Percentiles rank a stretch among this genome's conserved stretches.
phyloP scores from a whole-genome alignment of 2,329 filamentous ascomycete genomes.

The Sordariomycetes sp. region DNA sequence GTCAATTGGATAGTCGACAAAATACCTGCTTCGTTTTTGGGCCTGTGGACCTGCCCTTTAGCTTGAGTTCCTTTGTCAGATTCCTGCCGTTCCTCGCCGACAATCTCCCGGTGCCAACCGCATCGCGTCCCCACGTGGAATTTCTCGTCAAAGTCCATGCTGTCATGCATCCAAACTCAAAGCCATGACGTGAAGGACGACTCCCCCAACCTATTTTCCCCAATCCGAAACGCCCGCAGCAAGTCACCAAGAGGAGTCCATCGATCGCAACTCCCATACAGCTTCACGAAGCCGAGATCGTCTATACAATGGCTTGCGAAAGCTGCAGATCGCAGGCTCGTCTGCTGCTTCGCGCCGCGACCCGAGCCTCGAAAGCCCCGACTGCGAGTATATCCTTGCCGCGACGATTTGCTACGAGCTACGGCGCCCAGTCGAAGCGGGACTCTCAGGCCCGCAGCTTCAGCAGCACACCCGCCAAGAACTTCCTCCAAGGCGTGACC shows the following conservation, averaged over 20 bases:
- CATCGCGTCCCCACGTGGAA: conserved; percentile 1
- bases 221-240: neutral
- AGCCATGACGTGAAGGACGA: conserved; percentile 21
- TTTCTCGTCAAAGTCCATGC: conserved; percentile 14
- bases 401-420: conserved; percentile 1
- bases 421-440: conserved; percentile 1
- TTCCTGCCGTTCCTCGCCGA: conserved; percentile 7
- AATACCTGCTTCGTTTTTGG: neutral
- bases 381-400: conserved; percentile 10
- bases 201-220: too few relatives aligned
- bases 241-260: neutral
- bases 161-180: conserved; percentile 13
- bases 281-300: conserved; percentile 3
- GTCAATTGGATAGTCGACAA: neutral
- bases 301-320: conserved; percentile 36
- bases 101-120: conserved; percentile 14
- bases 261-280: neutral
- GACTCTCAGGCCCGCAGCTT: conserved; percentile 20
- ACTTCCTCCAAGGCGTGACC: conserved; percentile 22
- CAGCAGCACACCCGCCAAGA: conserved; percentile 21
- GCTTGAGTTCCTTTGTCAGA: neutral
- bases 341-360: conserved; percentile 23
- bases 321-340: conserved; percentile 36
- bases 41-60: neutral
- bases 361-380: conserved; percentile 13